These are phyloP conservation scores for Staphylotrichum tortipilum DNA, from an alignment of 495 filamentous ascomycete genomes.

Conservation along the genomic window DNA sequence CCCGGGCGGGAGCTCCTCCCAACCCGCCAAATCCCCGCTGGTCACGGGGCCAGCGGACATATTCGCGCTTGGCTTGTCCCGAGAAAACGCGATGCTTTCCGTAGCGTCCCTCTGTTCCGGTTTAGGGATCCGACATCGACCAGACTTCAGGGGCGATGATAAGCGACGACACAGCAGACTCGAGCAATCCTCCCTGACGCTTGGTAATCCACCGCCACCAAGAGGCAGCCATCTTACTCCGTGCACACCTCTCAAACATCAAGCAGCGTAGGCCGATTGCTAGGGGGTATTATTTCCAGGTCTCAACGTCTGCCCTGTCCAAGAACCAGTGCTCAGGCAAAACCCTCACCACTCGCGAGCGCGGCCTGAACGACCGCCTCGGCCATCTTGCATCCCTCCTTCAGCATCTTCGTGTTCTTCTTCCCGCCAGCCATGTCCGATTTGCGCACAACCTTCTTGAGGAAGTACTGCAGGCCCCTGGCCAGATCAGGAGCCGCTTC, in stretches of 20 bases:
- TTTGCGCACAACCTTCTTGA: constrained; percentile 66
- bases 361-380: constrained; percentile 49
- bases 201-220: no score
- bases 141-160: no score
- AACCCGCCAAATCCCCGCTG: constrained; percentile 16
- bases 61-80: constrained; percentile 4
- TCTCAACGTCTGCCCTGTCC: no score
- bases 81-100: background rate
- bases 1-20: background rate
- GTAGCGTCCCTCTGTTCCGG: background rate
- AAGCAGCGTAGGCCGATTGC: no score
- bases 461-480: constrained; percentile 65
- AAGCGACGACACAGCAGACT: no score
- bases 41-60: constrained; percentile 3
- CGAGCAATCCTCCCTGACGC: no score
- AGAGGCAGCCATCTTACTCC: no score
- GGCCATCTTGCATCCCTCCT: constrained; percentile 62
- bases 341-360: constrained; percentile 24
- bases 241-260: no score
- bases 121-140: background rate
- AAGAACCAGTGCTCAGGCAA: background rate
- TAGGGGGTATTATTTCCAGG: no score
- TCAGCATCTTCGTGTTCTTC: constrained; percentile 52
- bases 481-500: constrained; percentile 55
- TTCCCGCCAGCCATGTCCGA: constrained; percentile 58